Evolutionary conservation across 2,329 filamentous ascomycete genomes (phyloP).

Genomic region (Epichloe gansuensis): DNA sequence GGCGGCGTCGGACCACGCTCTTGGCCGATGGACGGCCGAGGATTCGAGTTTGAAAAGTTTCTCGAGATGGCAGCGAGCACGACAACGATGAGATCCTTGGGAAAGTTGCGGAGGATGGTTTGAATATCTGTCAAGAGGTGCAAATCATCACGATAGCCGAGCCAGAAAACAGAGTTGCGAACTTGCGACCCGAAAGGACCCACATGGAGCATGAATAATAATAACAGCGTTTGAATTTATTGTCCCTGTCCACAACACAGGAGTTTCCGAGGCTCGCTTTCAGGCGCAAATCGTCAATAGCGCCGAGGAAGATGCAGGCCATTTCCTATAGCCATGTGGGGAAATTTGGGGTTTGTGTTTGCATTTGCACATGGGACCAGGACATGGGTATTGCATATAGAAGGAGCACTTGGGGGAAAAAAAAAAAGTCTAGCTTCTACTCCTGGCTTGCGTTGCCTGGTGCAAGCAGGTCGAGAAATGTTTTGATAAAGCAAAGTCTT

Average conservation of each 20-base stretch:
- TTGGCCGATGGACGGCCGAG: constrained; percentile 50
- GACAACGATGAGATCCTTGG: constrained; percentile 10
- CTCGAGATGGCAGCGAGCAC: constrained; percentile 42
- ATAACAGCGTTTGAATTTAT: no score
- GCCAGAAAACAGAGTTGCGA: no score
- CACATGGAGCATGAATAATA: no score
- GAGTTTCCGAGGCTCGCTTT: not conserved
- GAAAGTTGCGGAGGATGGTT: not conserved
- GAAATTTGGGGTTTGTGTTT: not conserved
- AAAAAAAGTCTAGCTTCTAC: not conserved
- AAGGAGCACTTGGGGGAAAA: not conserved
- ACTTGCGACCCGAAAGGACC: no score
- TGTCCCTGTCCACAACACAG: no score
- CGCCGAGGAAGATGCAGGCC: constrained; percentile 1
- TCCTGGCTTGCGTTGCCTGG: constrained; percentile 3
- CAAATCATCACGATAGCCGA: not conserved
- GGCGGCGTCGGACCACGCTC: constrained; percentile 35
- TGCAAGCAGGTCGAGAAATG: constrained; percentile 2
- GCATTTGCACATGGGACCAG: not conserved
- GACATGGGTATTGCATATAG: not conserved
- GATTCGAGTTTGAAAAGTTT: constrained; percentile 46
- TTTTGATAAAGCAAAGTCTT: not conserved
- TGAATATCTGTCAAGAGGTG: no score
- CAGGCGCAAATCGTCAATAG: not conserved
- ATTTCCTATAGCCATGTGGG: not conserved